Conservation (phyloP, 2,329 filamentous ascomycete species). For the Xylariales sp. region DNA sequence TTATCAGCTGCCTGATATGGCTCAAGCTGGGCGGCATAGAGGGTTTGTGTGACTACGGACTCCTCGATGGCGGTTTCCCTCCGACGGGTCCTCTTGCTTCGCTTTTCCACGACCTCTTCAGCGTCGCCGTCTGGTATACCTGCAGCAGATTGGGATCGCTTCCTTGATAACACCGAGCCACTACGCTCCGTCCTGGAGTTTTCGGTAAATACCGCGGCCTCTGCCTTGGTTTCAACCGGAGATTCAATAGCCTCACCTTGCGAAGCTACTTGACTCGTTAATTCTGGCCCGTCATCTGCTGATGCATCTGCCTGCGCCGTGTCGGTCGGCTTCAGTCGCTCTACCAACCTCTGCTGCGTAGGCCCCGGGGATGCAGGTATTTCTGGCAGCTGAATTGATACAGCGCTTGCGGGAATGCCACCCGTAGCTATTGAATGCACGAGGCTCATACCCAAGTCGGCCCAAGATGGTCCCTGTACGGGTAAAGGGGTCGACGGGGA, state of each 20-base stretch:
- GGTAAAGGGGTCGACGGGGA: slow-evolving; percentile 16
- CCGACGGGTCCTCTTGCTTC: slow-evolving; percentile 61
- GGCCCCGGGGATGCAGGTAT: slow-evolving; percentile 27
- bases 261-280: neutral
- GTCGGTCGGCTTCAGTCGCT: slow-evolving; percentile 16
- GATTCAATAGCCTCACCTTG: slow-evolving; percentile 33
- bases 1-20: slow-evolving; percentile 53
- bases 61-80: slow-evolving; percentile 54
- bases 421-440: slow-evolving; percentile 29
- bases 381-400: slow-evolving; percentile 33
- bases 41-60: slow-evolving; percentile 44
- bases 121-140: slow-evolving; percentile 52
- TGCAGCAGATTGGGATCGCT: slow-evolving; percentile 59
- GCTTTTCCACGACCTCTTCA: slow-evolving; percentile 54
- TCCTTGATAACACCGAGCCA: slow-evolving; percentile 43
- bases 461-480: slow-evolving; percentile 34
- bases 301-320: slow-evolving; percentile 10
- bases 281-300: slow-evolving; percentile 7
- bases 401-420: slow-evolving; percentile 29
- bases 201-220: slow-evolving; percentile 23
- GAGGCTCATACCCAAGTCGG: slow-evolving; percentile 36
- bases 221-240: slow-evolving; percentile 27
- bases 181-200: slow-evolving; percentile 31
- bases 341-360: slow-evolving; percentile 17
- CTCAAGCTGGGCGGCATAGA: slow-evolving; percentile 51